Evolutionary conservation across 352 stramenopile species (phyloP).

Genomic region (Globisporangium parvum): DNA sequence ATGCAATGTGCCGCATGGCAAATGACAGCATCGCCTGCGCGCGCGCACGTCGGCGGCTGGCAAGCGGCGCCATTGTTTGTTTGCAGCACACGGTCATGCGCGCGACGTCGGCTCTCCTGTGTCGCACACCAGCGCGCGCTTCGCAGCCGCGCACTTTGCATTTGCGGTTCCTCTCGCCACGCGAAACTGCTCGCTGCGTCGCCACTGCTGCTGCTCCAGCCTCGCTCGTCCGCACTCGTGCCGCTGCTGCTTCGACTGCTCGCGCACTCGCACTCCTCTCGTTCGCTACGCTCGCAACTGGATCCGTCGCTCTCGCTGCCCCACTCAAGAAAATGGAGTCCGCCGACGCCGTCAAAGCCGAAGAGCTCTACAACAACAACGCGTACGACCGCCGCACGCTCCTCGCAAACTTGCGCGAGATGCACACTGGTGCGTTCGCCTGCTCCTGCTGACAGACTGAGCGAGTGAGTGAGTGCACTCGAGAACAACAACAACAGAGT

Average conservation of each 20-base stretch:
- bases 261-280: slow-evolving; percentile 20
- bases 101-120: slow-evolving; percentile 3
- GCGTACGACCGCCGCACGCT: slow-evolving; percentile 66
- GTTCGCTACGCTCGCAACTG: slow-evolving; percentile 7
- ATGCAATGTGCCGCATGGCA: too few relatives aligned
- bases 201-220: not conserved
- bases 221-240: slow-evolving; percentile 2
- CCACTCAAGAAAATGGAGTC: slow-evolving; percentile 47
- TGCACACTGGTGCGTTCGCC: slow-evolving; percentile 29
- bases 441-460: too few relatives aligned
- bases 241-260: slow-evolving; percentile 13
- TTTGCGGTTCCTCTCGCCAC: slow-evolving; percentile 11
- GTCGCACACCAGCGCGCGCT: not conserved
- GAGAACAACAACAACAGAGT: too few relatives aligned
- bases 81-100: slow-evolving; percentile 3
- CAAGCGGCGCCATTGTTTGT: not conserved
- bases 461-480: too few relatives aligned
- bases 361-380: slow-evolving; percentile 80
- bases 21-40: too few relatives aligned
- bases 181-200: slow-evolving; percentile 7
- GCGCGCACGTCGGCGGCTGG: too few relatives aligned
- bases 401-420: slow-evolving; percentile 51
- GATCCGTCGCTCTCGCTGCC: slow-evolving; percentile 12
- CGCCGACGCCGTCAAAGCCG: slow-evolving; percentile 49
- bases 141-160: slow-evolving; percentile 9